These are phyloP conservation scores for Triadica sebifera DNA, from an alignment of 345 rosid species.

Conservation along the genomic window DNA sequence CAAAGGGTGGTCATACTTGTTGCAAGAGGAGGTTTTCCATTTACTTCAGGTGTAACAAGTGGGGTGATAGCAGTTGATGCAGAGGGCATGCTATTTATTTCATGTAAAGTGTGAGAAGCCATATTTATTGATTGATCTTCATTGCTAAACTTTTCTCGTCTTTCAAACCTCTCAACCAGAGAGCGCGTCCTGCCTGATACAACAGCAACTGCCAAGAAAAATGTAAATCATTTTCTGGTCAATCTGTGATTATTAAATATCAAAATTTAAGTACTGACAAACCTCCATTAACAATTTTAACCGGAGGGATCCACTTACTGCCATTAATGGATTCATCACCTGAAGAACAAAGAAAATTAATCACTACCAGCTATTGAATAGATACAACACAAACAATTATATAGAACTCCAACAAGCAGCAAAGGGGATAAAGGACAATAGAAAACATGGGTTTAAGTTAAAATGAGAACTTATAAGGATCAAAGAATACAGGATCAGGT, in stretches of 20 bases:
- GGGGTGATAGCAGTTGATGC: slow-evolving; percentile 7
- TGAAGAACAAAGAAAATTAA: slow-evolving; percentile 30
- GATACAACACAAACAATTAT: background rate
- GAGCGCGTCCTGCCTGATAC: slow-evolving; percentile 84
- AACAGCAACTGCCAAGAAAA: slow-evolving; percentile 72
- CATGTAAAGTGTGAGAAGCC: slow-evolving; percentile 16
- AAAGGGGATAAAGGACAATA: background rate
- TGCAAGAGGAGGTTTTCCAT: background rate
- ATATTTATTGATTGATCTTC: slow-evolving; percentile 41
- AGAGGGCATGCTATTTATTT: background rate
- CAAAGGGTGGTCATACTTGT: background rate
- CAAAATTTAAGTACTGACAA: slow-evolving; percentile 29
- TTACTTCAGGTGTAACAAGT: slow-evolving; percentile 8
- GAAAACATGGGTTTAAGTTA: background rate
- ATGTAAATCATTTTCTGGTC: slow-evolving; percentile 12
- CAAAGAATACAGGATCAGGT: background rate
- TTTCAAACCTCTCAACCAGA: slow-evolving; percentile 92
- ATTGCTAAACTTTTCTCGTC: slow-evolving; percentile 42
- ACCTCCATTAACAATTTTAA: slow-evolving; percentile 95
- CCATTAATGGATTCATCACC: slow-evolving; percentile 43
- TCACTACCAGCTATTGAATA: slow-evolving; percentile 22
- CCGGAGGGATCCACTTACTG: slow-evolving; percentile 42
- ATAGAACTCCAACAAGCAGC: background rate
- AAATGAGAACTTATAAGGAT: background rate
- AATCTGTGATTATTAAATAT: slow-evolving; percentile 16